Evolutionary conservation across 225 moss, liverwort and hornwort genomes (phyloP).

Genomic region (Polytrichum commune): DNA sequence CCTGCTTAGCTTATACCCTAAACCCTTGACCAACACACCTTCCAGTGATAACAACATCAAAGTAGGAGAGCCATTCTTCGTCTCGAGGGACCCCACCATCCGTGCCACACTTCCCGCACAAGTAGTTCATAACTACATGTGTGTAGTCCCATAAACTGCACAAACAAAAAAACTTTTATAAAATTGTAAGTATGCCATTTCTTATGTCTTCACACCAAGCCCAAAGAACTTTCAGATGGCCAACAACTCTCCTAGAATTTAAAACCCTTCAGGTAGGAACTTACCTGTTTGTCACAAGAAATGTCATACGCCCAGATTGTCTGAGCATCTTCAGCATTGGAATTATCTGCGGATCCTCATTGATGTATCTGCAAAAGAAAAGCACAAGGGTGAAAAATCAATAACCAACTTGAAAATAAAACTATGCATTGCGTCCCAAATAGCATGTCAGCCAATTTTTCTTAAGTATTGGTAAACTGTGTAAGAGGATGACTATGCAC

Average conservation of each 20-base stretch:
- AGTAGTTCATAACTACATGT: slow-evolving; percentile 94
- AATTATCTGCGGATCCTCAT: slow-evolving; percentile 70
- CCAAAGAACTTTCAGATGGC: too few species aligned
- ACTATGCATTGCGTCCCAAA: too few species aligned
- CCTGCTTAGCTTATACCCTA: too few species aligned
- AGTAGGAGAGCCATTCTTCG: slow-evolving; percentile 92
- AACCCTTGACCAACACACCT: slow-evolving; percentile 34
- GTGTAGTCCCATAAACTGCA: slow-evolving; percentile 98
- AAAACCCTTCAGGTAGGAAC: slow-evolving; percentile 5
- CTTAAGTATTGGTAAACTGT: too few species aligned
- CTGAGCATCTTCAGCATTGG: slow-evolving; percentile 95
- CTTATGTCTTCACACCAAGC: too few species aligned
- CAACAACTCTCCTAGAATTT: not conserved
- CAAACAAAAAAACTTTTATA: not conserved
- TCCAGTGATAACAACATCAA: slow-evolving; percentile 94
- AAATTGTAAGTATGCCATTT: too few species aligned
- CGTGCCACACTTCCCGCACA: slow-evolving; percentile 91
- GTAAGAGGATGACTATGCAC: too few species aligned
- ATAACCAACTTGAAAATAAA: too few species aligned
- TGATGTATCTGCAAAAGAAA: slow-evolving; percentile 64
- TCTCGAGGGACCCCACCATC: slow-evolving; percentile 77
- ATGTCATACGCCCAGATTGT: slow-evolving; percentile 85
- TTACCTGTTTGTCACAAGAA: slow-evolving; percentile 93
- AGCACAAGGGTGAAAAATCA: not conserved
- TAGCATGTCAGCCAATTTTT: too few species aligned